phyloP scores from a whole-genome alignment of 2,329 filamentous ascomycete genomes.

The Alternaria arborescens region DNA sequence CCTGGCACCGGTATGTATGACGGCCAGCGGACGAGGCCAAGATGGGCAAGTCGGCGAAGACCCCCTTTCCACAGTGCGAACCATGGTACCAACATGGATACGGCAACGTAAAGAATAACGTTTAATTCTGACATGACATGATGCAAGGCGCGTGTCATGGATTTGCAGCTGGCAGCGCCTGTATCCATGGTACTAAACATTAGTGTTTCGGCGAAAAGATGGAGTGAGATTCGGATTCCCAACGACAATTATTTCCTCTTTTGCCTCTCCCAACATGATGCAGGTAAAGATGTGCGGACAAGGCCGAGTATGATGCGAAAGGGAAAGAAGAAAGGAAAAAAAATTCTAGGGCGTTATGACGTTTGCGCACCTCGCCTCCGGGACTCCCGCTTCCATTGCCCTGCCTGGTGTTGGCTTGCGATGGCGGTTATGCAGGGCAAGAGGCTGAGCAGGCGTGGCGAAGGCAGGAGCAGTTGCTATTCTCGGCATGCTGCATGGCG shows the following conservation, averaged over 20 bases:
- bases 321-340: not conserved
- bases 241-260: not conserved
- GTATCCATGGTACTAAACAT: slow-evolving; percentile 11
- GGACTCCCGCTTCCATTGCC: slow-evolving; percentile 7
- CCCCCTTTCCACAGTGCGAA: slow-evolving; percentile 3
- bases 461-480: slow-evolving; percentile 15
- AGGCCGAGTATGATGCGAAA: slow-evolving; percentile 1
- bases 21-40: not conserved
- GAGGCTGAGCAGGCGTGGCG: slow-evolving; percentile 16
- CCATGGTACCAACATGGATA: slow-evolving; percentile 13
- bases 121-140: slow-evolving; percentile 15
- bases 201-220: slow-evolving; percentile 6
- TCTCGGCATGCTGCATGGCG: slow-evolving; percentile 24
- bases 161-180: not conserved
- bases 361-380: slow-evolving; percentile 1
- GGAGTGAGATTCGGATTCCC: not conserved
- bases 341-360: slow-evolving; percentile 1
- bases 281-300: not conserved
- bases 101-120: slow-evolving; percentile 5
- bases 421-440: slow-evolving; percentile 15
- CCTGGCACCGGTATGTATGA: not conserved
- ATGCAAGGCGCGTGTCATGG: slow-evolving; percentile 18
- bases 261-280: slow-evolving; percentile 2
- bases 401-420: not conserved
- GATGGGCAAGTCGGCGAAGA: slow-evolving; percentile 4